These are phyloP conservation scores for Neurospora sp. DNA, from an alignment of 2,329 filamentous ascomycete genomes.

Conservation along the genomic window DNA sequence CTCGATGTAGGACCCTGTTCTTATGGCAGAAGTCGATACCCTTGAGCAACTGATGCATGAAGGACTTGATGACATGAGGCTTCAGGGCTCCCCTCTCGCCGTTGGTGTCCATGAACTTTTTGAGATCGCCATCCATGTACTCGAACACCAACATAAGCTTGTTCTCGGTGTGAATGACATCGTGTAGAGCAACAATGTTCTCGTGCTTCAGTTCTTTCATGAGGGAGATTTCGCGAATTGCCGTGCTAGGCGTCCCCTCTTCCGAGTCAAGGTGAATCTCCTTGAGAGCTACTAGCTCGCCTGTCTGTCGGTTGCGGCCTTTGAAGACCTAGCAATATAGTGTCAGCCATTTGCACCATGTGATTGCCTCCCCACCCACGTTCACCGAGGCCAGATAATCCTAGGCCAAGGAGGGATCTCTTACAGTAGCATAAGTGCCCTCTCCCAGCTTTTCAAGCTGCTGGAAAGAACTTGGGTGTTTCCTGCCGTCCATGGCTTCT, in stretches of 20 bases:
- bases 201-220: slow-evolving; percentile 99
- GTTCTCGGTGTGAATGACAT: slow-evolving; percentile 99
- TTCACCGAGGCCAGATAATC: background rate
- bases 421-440: slow-evolving; percentile 94
- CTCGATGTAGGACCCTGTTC: slow-evolving; percentile 89
- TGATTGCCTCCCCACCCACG: background rate
- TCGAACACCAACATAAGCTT: slow-evolving; percentile 99
- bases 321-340: slow-evolving; percentile 66
- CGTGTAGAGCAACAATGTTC: slow-evolving; percentile 93
- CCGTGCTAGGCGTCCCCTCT: slow-evolving; percentile 93
- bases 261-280: slow-evolving; percentile 98
- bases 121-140: slow-evolving; percentile 96
- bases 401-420: slow-evolving; percentile 22
- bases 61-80: slow-evolving; percentile 87
- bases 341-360: slow-evolving; percentile 11
- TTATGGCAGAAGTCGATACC: slow-evolving; percentile 98
- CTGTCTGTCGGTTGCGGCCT: slow-evolving; percentile 91
- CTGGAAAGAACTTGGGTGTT: slow-evolving; percentile 94
- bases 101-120: slow-evolving; percentile 95
- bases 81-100: slow-evolving; percentile 85
- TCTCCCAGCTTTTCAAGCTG: slow-evolving; percentile 98
- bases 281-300: slow-evolving; percentile 91
- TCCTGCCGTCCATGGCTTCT: slow-evolving; percentile 71
- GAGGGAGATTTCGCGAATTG: slow-evolving; percentile 94
- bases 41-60: slow-evolving; percentile 95